Percentiles rank a stretch among this genome's conserved stretches.
Evolutionary conservation across 2,329 filamentous ascomycete genomes (phyloP).

Genomic region (Phoma herbarum): DNA sequence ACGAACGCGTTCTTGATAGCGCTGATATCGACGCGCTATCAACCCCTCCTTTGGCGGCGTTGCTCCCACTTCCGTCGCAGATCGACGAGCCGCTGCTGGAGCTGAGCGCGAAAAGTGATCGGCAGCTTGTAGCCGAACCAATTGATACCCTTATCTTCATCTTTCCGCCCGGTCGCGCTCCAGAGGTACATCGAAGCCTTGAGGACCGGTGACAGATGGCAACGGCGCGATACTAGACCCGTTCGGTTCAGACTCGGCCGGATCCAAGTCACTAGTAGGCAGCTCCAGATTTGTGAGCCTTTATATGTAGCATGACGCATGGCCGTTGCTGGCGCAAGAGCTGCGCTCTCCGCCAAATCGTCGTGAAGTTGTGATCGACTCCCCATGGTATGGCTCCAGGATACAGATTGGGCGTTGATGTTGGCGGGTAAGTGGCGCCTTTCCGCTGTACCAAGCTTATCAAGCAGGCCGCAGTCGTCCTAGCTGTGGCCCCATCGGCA

Average conservation of each 20-base stretch:
- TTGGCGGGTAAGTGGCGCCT: constrained; percentile 43
- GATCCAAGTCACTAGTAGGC: constrained; percentile 1
- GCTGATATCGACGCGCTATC: not conserved
- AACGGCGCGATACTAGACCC: constrained; percentile 2
- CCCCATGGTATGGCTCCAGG: constrained; percentile 33
- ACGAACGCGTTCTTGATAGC: not conserved
- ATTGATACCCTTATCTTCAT: not conserved
- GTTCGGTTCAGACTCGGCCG: constrained; percentile 7
- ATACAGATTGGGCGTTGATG: constrained; percentile 47
- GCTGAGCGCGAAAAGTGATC: not conserved
- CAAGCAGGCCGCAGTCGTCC: not conserved
- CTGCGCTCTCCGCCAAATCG: constrained; percentile 2
- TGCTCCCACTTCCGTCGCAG: not conserved
- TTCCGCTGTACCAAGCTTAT: not conserved
- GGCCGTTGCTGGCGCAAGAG: constrained; percentile 5
- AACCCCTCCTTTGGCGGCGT: not conserved
- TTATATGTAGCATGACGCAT: constrained; percentile 19
- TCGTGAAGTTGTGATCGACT: not conserved
- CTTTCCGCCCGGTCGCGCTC: not conserved
- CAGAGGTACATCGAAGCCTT: not conserved
- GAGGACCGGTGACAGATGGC: constrained; percentile 1
- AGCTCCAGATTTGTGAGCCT: constrained; percentile 7
- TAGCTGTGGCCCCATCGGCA: not conserved
- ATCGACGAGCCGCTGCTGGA: not conserved
- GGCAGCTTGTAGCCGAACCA: not conserved